Conservation (phyloP, 768 basidiomycete species). For the Lactarius indigo region DNA sequence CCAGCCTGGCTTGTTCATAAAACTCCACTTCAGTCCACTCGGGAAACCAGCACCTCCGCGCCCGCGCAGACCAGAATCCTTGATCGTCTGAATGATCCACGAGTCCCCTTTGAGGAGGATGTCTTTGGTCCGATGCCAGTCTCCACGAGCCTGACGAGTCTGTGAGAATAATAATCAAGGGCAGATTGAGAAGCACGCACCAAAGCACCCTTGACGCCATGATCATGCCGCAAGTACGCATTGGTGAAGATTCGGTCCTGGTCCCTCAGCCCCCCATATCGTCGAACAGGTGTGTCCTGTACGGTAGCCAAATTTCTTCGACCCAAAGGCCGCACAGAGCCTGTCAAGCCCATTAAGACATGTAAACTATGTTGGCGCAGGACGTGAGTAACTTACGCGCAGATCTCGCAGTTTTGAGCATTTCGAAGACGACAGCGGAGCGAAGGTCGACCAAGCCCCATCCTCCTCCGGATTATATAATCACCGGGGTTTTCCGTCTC, state of each 20-base stretch:
- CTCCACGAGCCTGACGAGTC: constrained; percentile 70
- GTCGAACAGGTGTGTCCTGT: constrained; percentile 80
- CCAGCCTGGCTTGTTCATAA: constrained; percentile 99
- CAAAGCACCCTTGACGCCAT: constrained; percentile 88
- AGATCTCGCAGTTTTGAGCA: constrained; percentile 21
- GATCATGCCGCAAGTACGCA: constrained; percentile 82
- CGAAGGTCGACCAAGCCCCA: neutral
- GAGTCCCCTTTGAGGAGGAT: constrained; percentile 92
- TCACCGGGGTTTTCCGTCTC: neutral
- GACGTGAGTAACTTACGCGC: constrained; percentile 18
- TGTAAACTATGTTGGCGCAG: neutral
- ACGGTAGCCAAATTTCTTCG: constrained; percentile 61
- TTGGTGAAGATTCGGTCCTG: constrained; percentile 95
- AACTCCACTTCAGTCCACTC: constrained; percentile 94
- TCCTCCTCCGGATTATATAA: neutral
- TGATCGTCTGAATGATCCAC: constrained; percentile 96
- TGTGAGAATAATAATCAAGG: neutral
- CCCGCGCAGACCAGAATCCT: constrained; percentile 93
- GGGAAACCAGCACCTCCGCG: constrained; percentile 98
- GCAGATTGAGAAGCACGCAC: constrained; percentile 40
- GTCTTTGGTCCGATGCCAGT: constrained; percentile 98
- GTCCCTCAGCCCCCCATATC: constrained; percentile 92
- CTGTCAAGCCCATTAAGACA: neutral
- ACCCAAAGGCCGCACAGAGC: constrained; percentile 21
- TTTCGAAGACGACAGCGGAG: constrained; percentile 15